Evolutionary conservation across 2,329 filamentous ascomycete genomes (phyloP).

Genomic region (Colletotrichum higginsianum): DNA sequence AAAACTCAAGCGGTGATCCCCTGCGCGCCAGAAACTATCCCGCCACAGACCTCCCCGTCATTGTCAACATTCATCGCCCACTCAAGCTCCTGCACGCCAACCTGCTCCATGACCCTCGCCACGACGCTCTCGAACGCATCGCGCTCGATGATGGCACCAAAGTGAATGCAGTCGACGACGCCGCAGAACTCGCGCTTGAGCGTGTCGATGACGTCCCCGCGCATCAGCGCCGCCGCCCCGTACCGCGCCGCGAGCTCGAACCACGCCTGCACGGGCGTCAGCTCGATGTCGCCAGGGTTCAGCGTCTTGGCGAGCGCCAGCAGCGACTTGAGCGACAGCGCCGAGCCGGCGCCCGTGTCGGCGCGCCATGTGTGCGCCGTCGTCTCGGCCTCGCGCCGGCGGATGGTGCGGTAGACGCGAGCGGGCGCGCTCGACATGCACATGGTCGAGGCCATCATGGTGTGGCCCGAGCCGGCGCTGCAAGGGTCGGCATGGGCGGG

Average conservation of each 20-base stretch:
- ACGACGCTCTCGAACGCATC: slow-evolving; percentile 63
- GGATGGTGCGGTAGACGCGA: slow-evolving; percentile 48
- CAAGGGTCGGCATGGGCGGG: slow-evolving; percentile 50
- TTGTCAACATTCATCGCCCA: slow-evolving; percentile 32
- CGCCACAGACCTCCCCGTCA: neutral
- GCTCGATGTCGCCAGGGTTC: slow-evolving; percentile 58
- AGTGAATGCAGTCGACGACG: slow-evolving; percentile 63
- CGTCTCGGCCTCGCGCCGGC: slow-evolving; percentile 20
- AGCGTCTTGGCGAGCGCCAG: slow-evolving; percentile 62
- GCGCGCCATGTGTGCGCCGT: slow-evolving; percentile 52
- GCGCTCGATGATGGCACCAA: slow-evolving; percentile 64
- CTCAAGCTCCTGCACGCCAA: slow-evolving; percentile 24
- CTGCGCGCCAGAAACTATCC: neutral
- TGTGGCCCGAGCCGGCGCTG: slow-evolving; percentile 56
- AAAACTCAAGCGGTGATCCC: slow-evolving; percentile 14
- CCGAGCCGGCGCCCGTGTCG: slow-evolving; percentile 45
- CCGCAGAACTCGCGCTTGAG: slow-evolving; percentile 59
- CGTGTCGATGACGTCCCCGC: slow-evolving; percentile 51
- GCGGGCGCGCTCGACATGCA: slow-evolving; percentile 58
- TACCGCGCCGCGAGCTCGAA: slow-evolving; percentile 65
- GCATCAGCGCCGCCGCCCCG: slow-evolving; percentile 56
- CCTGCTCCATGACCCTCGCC: slow-evolving; percentile 54
- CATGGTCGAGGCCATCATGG: slow-evolving; percentile 61
- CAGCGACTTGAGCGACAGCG: slow-evolving; percentile 60
- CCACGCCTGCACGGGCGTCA: slow-evolving; percentile 69